Evolutionary conservation across 2,329 filamentous ascomycete genomes (phyloP).

Genomic region (Claviceps humidiphila): DNA sequence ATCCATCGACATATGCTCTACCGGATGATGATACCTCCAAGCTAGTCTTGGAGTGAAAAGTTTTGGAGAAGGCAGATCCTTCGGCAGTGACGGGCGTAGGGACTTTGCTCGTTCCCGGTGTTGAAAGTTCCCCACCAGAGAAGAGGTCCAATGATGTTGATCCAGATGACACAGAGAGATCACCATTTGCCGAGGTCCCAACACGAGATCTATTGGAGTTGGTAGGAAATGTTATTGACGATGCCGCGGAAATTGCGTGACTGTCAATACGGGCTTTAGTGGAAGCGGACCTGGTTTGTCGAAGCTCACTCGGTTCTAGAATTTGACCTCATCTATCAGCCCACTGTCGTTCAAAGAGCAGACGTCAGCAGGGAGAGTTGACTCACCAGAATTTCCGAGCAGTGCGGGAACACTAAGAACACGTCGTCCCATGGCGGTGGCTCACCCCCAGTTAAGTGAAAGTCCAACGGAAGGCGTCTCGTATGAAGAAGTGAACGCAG

Average conservation of each 20-base stretch:
- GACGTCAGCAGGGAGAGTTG: neutral
- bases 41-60: constrained; percentile 1
- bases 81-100: constrained; percentile 20
- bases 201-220: constrained; percentile 1
- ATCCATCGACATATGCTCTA: constrained; percentile 6
- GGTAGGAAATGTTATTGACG: constrained; percentile 1
- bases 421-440: constrained; percentile 17
- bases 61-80: neutral
- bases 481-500: neutral
- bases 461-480: neutral
- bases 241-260: constrained; percentile 4
- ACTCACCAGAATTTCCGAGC: neutral
- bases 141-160: constrained; percentile 17
- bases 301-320: neutral
- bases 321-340: neutral
- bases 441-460: neutral
- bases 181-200: constrained; percentile 10
- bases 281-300: constrained; percentile 1
- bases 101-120: constrained; percentile 24
- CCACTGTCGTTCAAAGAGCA: neutral
- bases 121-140: constrained; percentile 20
- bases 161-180: constrained; percentile 19
- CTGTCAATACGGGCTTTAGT: constrained; percentile 5
- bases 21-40: constrained; percentile 19
- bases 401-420: constrained; percentile 6